These are phyloP conservation scores for Suillus subluteus DNA, from an alignment of 768 basidiomycete species.

Conservation along the genomic window DNA sequence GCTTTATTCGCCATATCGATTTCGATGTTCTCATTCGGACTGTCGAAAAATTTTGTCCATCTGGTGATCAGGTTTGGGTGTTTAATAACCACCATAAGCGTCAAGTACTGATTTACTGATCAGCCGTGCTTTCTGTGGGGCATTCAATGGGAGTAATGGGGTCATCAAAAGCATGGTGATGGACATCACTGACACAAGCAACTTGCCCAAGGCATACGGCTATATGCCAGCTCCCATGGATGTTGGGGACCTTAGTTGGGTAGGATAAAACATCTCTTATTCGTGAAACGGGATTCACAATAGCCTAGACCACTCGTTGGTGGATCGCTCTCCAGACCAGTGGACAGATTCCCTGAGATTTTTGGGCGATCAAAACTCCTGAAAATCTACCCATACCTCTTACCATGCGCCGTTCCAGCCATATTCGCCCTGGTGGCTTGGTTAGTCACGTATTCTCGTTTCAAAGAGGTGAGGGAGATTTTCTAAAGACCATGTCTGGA, in stretches of 20 bases:
- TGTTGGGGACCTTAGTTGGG: constrained; percentile 42
- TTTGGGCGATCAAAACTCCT: constrained; percentile 59
- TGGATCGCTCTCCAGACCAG: constrained; percentile 61
- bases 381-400: constrained; percentile 66
- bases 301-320: constrained; percentile 60
- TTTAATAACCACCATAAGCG: background rate
- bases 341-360: constrained; percentile 58
- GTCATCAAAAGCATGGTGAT: constrained; percentile 45
- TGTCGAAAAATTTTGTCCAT: constrained; percentile 43
- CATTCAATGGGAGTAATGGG: constrained; percentile 53
- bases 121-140: constrained; percentile 44
- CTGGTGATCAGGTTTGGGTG: constrained; percentile 37
- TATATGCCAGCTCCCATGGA: constrained; percentile 55
- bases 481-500: background rate
- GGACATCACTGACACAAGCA: constrained; percentile 35
- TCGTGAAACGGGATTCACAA: background rate
- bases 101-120: background rate
- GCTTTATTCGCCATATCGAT: constrained; percentile 42
- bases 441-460: constrained; percentile 47
- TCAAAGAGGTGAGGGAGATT: constrained; percentile 48
- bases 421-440: constrained; percentile 54
- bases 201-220: constrained; percentile 46
- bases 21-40: constrained; percentile 45
- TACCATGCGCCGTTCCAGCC: constrained; percentile 64
- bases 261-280: constrained; percentile 18